A percentile compares a stretch with the other conserved stretches of the same genome.
Evolutionary conservation across 352 stramenopile species (phyloP).

Genomic region (Globisporangium nunn): DNA sequence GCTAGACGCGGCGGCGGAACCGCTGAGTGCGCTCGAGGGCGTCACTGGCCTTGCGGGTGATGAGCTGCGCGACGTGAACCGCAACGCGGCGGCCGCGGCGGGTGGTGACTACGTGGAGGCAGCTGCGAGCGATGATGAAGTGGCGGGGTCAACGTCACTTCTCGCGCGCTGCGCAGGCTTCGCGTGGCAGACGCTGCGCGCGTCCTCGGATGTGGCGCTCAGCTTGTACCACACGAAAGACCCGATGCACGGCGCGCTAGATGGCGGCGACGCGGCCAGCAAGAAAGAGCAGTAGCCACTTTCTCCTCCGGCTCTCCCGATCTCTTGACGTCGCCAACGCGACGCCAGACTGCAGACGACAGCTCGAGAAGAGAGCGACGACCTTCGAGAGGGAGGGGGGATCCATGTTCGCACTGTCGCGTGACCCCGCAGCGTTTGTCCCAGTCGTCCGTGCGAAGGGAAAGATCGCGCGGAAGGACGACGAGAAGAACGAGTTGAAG

Average conservation of each 20-base stretch:
- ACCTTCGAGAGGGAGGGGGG: too few species aligned
- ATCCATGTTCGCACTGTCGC: too few species aligned
- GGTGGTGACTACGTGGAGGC: conserved; percentile 1
- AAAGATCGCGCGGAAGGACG: too few species aligned
- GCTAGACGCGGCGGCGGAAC: conserved; percentile 12
- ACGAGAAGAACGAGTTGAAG: too few species aligned
- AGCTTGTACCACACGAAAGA: conserved; percentile 36
- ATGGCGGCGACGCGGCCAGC: not conserved
- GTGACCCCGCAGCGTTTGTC: too few species aligned
- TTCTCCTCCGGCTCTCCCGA: too few species aligned
- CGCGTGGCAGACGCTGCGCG: conserved; percentile 37
- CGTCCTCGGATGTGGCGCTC: conserved; percentile 34
- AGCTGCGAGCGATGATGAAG: not conserved
- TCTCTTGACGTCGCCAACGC: too few species aligned
- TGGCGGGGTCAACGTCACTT: conserved; percentile 8
- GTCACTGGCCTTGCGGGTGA: conserved; percentile 19
- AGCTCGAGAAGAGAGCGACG: too few species aligned
- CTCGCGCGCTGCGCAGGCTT: conserved; percentile 25
- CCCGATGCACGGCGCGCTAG: conserved; percentile 30
- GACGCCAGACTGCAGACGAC: too few species aligned
- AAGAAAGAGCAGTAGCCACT: conserved; percentile 5
- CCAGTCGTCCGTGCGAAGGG: too few species aligned
- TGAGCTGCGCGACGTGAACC: conserved; percentile 11
- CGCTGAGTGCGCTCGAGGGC: conserved; percentile 29
- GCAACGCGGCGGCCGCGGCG: conserved; percentile 1